A percentile compares a stretch with the other conserved stretches of the same genome.
phyloP scores from a whole-genome alignment of 2,329 filamentous ascomycete species.

The Fusarium newnesense region DNA sequence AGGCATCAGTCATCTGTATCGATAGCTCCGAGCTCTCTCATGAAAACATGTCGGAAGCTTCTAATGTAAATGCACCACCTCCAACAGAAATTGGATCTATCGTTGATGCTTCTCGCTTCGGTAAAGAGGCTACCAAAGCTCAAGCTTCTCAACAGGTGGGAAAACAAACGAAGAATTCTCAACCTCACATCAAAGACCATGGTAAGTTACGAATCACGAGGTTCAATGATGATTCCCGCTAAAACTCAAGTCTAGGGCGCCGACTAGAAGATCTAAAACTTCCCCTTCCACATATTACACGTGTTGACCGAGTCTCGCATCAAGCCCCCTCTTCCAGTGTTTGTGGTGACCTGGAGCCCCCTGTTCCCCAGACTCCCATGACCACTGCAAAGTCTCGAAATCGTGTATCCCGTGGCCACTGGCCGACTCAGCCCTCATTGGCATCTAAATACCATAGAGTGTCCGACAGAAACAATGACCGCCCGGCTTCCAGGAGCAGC shows the following conservation, averaged over 20 bases:
- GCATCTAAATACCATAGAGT: slow-evolving; percentile 2
- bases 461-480: slow-evolving; percentile 2
- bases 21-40: background rate
- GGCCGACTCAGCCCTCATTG: background rate
- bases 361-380: slow-evolving; percentile 37
- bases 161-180: background rate
- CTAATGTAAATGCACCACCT: background rate
- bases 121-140: background rate
- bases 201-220: background rate
- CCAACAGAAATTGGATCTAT: background rate
- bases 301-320: background rate
- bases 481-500: slow-evolving; percentile 46
- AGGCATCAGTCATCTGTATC: background rate
- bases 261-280: slow-evolving; percentile 12
- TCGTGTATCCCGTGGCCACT: background rate
- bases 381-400: background rate
- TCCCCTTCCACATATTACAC: slow-evolving; percentile 15
- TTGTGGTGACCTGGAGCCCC: slow-evolving; percentile 49
- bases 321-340: slow-evolving; percentile 33
- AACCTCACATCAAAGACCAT: background rate
- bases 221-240: background rate
- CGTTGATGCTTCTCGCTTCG: background rate
- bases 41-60: background rate
- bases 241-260: background rate
- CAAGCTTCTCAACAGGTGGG: background rate